phyloP scores from a whole-genome alignment of 768 basidiomycete species.

The Suillus clintonianus region DNA sequence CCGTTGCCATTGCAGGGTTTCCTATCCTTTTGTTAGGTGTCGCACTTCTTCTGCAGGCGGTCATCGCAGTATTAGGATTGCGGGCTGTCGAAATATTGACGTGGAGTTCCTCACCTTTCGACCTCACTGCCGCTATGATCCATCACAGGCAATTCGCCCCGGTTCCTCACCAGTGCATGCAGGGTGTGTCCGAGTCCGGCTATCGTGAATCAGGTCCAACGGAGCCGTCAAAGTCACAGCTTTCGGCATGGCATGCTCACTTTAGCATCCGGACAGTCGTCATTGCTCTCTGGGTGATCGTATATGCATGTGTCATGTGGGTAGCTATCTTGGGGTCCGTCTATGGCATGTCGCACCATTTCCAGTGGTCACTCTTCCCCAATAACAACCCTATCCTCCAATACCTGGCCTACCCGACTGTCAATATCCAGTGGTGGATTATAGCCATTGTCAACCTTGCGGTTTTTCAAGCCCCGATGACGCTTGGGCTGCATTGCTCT shows the following conservation, averaged over 20 bases:
- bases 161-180: slow-evolving; percentile 26
- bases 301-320: too few relatives aligned
- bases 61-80: slow-evolving; percentile 24
- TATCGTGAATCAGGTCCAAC: slow-evolving; percentile 8
- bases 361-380: slow-evolving; percentile 20
- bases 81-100: slow-evolving; percentile 25
- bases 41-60: slow-evolving; percentile 20
- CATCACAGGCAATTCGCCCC: slow-evolving; percentile 25
- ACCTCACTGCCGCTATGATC: slow-evolving; percentile 30
- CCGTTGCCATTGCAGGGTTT: slow-evolving; percentile 18
- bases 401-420: slow-evolving; percentile 9
- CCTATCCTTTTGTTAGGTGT: slow-evolving; percentile 30
- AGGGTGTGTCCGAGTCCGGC: slow-evolving; percentile 16
- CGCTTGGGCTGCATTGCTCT: slow-evolving; percentile 29
- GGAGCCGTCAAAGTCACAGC: slow-evolving; percentile 16
- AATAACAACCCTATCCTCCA: slow-evolving; percentile 19
- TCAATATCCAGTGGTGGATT: slow-evolving; percentile 25
- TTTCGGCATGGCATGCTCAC: slow-evolving; percentile 30
- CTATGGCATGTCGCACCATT: too few relatives aligned
- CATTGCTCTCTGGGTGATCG: slow-evolving; percentile 22
- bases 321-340: too few relatives aligned
- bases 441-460: slow-evolving; percentile 28
- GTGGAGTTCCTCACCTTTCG: slow-evolving; percentile 34
- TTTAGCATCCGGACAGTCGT: slow-evolving; percentile 20
- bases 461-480: slow-evolving; percentile 29